Evolutionary conservation across 768 basidiomycete species (phyloP).

Genomic region (Lyophyllum decastes): DNA sequence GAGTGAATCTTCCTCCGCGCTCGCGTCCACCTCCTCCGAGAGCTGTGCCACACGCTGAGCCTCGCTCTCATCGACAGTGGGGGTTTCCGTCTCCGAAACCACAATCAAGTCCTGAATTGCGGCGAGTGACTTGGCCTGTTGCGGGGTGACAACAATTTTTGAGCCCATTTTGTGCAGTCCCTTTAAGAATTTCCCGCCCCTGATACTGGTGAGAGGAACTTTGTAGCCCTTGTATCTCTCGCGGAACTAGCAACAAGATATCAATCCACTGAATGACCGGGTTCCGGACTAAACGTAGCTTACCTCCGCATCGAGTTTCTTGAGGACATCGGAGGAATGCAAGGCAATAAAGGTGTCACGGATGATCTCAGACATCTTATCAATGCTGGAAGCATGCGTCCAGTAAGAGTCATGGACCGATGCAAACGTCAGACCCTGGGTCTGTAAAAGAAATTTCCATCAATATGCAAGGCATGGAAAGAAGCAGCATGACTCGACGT

Average conservation of each 20-base stretch:
- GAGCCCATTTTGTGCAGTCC: constrained; percentile 45
- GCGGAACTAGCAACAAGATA: constrained; percentile 50
- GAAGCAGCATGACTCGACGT: constrained; percentile 24
- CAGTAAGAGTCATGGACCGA: constrained; percentile 99
- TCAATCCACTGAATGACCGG: neutral
- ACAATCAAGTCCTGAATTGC: constrained; percentile 36
- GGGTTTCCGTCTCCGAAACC: constrained; percentile 35
- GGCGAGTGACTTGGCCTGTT: constrained; percentile 35
- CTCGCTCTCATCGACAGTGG: constrained; percentile 32
- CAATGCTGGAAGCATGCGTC: constrained; percentile 90
- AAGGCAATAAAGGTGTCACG: constrained; percentile 92
- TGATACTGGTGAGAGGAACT: constrained; percentile 56
- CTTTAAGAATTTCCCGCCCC: constrained; percentile 35
- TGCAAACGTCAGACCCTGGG: constrained; percentile 79
- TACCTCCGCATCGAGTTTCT: constrained; percentile 74
- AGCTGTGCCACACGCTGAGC: constrained; percentile 16
- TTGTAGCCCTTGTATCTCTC: constrained; percentile 77
- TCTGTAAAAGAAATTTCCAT: constrained; percentile 39
- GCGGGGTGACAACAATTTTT: constrained; percentile 40
- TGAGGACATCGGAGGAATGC: constrained; percentile 85
- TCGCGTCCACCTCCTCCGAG: constrained; percentile 4
- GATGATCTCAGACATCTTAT: constrained; percentile 86
- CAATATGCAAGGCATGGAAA: neutral
- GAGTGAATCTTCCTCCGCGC: constrained; percentile 23
- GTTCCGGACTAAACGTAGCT: constrained; percentile 14